phyloP scores from a whole-genome alignment of 148 eudicot species.

The Silene conica region DNA sequence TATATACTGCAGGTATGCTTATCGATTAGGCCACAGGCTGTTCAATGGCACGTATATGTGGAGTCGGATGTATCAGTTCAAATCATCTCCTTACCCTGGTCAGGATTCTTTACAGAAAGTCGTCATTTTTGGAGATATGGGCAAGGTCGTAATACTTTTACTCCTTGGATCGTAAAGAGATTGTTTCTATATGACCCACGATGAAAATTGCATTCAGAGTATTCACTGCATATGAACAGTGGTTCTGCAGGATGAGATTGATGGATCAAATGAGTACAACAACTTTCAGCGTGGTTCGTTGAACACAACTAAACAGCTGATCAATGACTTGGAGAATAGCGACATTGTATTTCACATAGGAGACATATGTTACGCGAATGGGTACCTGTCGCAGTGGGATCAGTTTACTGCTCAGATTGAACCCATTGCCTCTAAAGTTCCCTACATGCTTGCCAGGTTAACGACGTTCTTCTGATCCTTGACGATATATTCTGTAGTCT shows the following conservation, averaged over 20 bases:
- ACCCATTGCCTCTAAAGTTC: constrained; percentile 73
- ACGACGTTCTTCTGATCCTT: not conserved
- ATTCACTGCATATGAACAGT: no score
- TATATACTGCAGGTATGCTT: constrained; percentile 50
- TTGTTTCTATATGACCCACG: no score
- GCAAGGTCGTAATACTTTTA: constrained; percentile 65
- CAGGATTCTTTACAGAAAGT: constrained; percentile 54
- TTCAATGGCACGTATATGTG: constrained; percentile 47
- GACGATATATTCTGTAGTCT: no score
- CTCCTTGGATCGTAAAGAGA: no score
- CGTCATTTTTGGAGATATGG: constrained; percentile 76
- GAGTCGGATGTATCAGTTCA: constrained; percentile 47
- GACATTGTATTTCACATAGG: constrained; percentile 91
- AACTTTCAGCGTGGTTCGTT: constrained; percentile 86
- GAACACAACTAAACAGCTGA: constrained; percentile 80
- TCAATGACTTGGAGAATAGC: constrained; percentile 56
- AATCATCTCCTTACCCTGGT: constrained; percentile 73
- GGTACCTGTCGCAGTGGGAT: constrained; percentile 96
- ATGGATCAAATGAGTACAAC: constrained; percentile 84
- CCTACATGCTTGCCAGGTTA: constrained; percentile 90
- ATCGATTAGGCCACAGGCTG: constrained; percentile 59
- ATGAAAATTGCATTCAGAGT: no score
- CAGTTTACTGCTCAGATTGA: constrained; percentile 88
- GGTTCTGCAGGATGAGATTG: constrained; percentile 50
- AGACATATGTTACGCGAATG: constrained; percentile 81